phyloP scores from a whole-genome alignment of 768 basidiomycete genomes.

The Rhodotorula graminis region DNA sequence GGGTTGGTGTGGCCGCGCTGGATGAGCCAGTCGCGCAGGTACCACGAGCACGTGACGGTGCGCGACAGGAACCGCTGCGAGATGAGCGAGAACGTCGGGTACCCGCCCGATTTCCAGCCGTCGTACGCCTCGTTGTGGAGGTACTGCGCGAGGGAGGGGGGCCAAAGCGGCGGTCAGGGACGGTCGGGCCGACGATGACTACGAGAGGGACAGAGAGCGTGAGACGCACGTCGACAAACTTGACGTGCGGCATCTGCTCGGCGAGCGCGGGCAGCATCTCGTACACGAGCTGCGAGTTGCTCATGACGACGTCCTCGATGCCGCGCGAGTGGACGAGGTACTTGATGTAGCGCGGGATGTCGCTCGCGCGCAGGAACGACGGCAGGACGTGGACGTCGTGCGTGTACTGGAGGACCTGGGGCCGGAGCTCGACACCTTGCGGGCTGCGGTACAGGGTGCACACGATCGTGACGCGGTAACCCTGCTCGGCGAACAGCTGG shows the following conservation, averaged over 20 bases:
- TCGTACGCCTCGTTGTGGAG: conserved; percentile 42
- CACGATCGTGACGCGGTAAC: conserved; percentile 38
- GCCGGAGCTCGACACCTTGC: conserved; percentile 35
- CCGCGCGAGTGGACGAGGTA: conserved; percentile 30
- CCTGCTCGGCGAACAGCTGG: conserved; percentile 29
- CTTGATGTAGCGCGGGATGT: conserved; percentile 37
- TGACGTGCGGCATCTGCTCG: conserved; percentile 36
- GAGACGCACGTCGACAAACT: conserved; percentile 33
- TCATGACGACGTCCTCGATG: conserved; percentile 26
- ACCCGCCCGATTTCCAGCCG: conserved; percentile 41
- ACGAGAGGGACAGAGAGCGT: too few species aligned
- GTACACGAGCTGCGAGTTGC: conserved; percentile 35
- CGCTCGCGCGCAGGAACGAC: conserved; percentile 34
- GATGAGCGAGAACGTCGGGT: conserved; percentile 40
- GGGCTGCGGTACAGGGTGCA: conserved; percentile 33
- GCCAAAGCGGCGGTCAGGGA: background rate
- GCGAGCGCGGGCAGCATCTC: conserved; percentile 36
- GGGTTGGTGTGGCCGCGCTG: conserved; percentile 24
- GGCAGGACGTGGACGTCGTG: conserved; percentile 40
- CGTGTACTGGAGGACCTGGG: conserved; percentile 36
- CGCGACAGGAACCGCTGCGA: conserved; percentile 39
- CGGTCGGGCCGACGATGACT: too few species aligned
- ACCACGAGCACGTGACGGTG: conserved; percentile 40
- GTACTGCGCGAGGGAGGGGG: conserved; percentile 8
- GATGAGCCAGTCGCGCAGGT: conserved; percentile 38